Evolutionary conservation across 1,284 basidiomycete genomes (phyloP).

Genomic region (Pisolithus thermaeus): DNA sequence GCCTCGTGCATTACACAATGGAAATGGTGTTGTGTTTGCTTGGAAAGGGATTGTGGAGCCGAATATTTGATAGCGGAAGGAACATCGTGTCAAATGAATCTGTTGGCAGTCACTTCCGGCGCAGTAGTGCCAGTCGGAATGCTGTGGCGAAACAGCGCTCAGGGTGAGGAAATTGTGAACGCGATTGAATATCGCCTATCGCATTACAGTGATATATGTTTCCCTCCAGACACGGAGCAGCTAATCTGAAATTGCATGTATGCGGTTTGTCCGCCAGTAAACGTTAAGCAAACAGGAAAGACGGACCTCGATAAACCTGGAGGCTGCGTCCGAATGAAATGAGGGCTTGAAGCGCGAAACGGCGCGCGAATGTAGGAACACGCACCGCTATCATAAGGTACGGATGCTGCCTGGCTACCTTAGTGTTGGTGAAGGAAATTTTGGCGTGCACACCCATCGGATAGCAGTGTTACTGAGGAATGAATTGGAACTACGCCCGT

Average conservation of each 20-base stretch:
- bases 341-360: too few species aligned
- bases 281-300: background rate
- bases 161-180: conserved; percentile 1
- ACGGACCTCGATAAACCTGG: background rate
- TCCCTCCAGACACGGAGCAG: background rate
- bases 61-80: background rate
- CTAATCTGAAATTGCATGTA: background rate
- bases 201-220: background rate
- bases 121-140: background rate
- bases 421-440: too few species aligned
- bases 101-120: background rate
- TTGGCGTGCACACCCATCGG: too few species aligned
- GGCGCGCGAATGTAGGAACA: too few species aligned
- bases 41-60: background rate
- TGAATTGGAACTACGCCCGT: background rate
- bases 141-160: background rate
- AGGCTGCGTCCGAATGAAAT: too few species aligned
- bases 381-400: too few species aligned
- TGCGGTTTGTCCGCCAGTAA: background rate
- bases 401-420: too few species aligned
- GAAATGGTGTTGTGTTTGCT: background rate
- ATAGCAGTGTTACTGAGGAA: background rate
- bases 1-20: background rate
- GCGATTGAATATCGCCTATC: background rate
- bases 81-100: background rate